Evolutionary conservation across 306 rosid genomes (phyloP).

Genomic region (Casuarina equisetifolia): DNA sequence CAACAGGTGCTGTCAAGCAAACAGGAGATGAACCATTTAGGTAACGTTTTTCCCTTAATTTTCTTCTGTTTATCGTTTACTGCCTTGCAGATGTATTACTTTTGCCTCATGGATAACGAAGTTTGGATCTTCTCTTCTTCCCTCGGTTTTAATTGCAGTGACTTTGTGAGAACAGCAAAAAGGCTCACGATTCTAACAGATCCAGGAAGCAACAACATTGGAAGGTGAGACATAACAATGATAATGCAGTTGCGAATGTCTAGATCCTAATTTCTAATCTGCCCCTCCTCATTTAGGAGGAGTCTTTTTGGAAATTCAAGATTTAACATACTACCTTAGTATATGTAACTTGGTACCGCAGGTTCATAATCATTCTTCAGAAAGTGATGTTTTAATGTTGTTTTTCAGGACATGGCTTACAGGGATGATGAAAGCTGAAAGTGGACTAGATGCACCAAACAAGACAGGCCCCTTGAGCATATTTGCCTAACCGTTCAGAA

Average conservation of each 20-base stretch:
- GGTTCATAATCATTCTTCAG: not conserved
- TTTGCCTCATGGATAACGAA: not conserved
- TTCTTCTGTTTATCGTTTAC: not conserved
- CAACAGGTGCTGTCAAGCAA: constrained; percentile 66
- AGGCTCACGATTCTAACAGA: constrained; percentile 68
- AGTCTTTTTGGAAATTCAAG: not conserved
- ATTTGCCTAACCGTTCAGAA: constrained; percentile 50
- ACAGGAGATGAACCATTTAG: constrained; percentile 91
- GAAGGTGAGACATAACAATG: constrained; percentile 44
- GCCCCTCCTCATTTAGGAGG: not conserved
- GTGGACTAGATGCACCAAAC: constrained; percentile 70
- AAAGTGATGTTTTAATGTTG: not conserved
- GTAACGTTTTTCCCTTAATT: constrained; percentile 30
- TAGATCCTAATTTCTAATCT: not conserved
- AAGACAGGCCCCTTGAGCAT: constrained; percentile 81
- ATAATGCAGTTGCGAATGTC: not conserved
- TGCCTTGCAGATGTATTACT: not conserved
- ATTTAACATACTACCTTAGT: not conserved
- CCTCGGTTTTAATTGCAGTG: constrained; percentile 50
- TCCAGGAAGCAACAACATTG: constrained; percentile 50
- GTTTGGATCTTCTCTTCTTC: not conserved
- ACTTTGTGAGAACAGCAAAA: constrained; percentile 76
- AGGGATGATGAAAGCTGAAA: constrained; percentile 60
- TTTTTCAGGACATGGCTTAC: constrained; percentile 60
- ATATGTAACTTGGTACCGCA: not conserved